A percentile compares a stretch with the other conserved stretches of the same genome.
phyloP scores from a whole-genome alignment of 2,329 filamentous ascomycete genomes.

The Penicillium janthinellum region DNA sequence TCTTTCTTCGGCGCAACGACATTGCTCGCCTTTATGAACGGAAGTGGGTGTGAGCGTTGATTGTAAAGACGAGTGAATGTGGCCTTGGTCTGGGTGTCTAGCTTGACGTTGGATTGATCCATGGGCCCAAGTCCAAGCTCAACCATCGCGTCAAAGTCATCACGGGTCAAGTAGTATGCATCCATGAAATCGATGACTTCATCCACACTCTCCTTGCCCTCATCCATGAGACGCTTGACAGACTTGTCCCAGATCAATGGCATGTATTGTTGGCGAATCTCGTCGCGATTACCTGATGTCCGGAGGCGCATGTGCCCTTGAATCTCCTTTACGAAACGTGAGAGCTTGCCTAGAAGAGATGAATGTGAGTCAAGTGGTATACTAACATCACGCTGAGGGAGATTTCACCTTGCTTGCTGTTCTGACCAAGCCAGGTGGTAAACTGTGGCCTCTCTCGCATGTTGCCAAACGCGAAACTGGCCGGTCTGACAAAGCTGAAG shows the following conservation, averaged over 20 bases:
- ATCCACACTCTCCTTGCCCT: constrained; percentile 79
- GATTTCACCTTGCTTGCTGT: constrained; percentile 75
- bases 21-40: constrained; percentile 91
- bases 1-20: constrained; percentile 71
- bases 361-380: constrained; percentile 3
- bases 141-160: constrained; percentile 90
- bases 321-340: constrained; percentile 84
- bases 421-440: constrained; percentile 91
- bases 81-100: constrained; percentile 83
- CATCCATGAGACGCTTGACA: constrained; percentile 69
- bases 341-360: constrained; percentile 58
- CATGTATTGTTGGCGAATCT: constrained; percentile 91
- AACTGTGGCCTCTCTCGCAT: constrained; percentile 73
- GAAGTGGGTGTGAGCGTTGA: constrained; percentile 78
- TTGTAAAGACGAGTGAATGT: constrained; percentile 94
- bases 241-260: constrained; percentile 83
- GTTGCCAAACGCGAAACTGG: constrained; percentile 82
- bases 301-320: constrained; percentile 95
- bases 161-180: constrained; percentile 89
- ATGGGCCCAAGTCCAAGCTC: constrained; percentile 89
- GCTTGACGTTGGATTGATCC: constrained; percentile 71
- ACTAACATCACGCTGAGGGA: neutral
- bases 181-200: constrained; percentile 96
- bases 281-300: constrained; percentile 86
- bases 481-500: constrained; percentile 90